Percentiles rank a stretch among this genome's conserved stretches.
These are phyloP conservation scores for Fusarium sp. DNA, from an alignment of 2,329 filamentous ascomycete species.

Conservation along the genomic window DNA sequence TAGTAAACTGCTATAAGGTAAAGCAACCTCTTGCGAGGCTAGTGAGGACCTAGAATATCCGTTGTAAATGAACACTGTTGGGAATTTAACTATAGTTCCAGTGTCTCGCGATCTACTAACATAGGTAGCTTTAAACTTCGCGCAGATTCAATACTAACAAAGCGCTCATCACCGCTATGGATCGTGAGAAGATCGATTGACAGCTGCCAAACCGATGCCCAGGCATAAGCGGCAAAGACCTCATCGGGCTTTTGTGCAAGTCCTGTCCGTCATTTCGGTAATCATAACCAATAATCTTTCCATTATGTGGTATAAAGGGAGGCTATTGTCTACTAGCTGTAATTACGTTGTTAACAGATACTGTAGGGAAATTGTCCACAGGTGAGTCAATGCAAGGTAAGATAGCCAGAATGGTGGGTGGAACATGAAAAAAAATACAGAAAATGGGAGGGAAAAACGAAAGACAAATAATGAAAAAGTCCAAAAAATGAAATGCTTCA, in stretches of 20 bases:
- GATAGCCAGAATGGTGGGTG: not conserved
- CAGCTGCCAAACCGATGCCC: not conserved
- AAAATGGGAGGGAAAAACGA: accelerated
- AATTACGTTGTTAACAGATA: not conserved
- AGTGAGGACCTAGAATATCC: too few species aligned
- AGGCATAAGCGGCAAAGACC: too few species aligned
- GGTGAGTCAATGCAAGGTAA: accelerated
- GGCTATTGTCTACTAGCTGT: not conserved
- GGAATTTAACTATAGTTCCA: too few species aligned
- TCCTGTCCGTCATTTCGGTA: accelerated
- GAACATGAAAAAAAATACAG: accelerated
- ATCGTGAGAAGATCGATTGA: accelerated
- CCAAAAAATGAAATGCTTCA: not conserved
- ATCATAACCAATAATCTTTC: accelerated
- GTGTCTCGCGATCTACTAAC: accelerated
- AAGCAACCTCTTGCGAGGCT: too few species aligned
- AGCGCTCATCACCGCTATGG: accelerated
- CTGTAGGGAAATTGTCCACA: accelerated
- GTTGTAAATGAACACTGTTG: too few species aligned
- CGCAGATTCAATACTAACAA: accelerated
- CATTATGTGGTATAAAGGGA: accelerated
- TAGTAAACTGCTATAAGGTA: too few species aligned
- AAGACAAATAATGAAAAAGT: not conserved
- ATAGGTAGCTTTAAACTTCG: not conserved
- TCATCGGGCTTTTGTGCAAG: accelerated